Conservation (phyloP, 208 protist genomes). For the Leishmania mexicana region DNA sequence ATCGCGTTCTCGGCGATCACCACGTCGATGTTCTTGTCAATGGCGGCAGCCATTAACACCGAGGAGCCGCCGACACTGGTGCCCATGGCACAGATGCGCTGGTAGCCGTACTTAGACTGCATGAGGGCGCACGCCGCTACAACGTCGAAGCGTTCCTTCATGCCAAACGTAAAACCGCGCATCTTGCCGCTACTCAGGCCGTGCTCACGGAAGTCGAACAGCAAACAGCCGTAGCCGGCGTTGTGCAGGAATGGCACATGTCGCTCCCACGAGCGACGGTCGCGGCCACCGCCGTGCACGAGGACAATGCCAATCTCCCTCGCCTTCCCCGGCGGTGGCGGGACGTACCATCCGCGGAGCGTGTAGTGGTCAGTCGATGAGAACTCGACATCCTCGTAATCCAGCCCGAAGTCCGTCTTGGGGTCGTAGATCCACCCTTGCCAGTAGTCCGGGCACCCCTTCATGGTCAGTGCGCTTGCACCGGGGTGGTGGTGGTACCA, state of each 20-base stretch:
- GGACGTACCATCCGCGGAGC: constrained; percentile 88
- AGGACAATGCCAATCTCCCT: constrained; percentile 75
- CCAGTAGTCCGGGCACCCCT: constrained; percentile 87
- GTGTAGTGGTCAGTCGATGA: constrained; percentile 67
- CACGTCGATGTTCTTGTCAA: constrained; percentile 83
- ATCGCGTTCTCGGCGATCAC: constrained; percentile 93
- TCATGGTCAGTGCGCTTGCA: constrained; percentile 52
- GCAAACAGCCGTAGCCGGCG: constrained; percentile 77
- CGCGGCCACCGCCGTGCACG: constrained; percentile 91
- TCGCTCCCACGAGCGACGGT: constrained; percentile 88
- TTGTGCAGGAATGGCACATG: constrained; percentile 89
- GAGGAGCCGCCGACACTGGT: constrained; percentile 90
- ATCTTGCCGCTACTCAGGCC: constrained; percentile 84
- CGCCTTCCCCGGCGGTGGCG: constrained; percentile 28
- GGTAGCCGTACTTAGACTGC: constrained; percentile 65
- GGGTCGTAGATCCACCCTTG: constrained; percentile 86
- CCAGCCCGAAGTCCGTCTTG: constrained; percentile 73
- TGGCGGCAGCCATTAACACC: constrained; percentile 89
- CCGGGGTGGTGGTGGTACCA: constrained; percentile 90
- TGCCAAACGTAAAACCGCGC: constrained; percentile 89
- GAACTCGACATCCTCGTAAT: constrained; percentile 87
- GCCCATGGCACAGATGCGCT: constrained; percentile 82
- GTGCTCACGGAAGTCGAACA: constrained; percentile 93
- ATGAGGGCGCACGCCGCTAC: constrained; percentile 78
- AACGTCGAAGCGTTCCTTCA: constrained; percentile 91